Evolutionary conservation across 2,329 filamentous ascomycete genomes (phyloP).

Genomic region (Phialemoniopsis sp.): DNA sequence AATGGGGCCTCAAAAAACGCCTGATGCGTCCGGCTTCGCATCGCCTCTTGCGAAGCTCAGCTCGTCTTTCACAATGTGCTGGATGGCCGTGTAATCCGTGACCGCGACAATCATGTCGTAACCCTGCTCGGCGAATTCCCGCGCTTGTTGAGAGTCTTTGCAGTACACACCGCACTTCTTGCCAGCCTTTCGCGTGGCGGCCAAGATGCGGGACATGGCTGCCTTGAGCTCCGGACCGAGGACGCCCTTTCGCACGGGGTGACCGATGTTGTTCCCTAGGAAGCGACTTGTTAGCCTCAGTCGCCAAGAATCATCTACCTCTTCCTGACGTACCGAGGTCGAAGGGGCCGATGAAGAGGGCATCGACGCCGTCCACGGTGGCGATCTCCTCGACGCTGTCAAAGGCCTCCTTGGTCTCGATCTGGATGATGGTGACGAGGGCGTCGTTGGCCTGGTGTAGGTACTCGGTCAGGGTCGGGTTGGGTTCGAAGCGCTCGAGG

Average conservation of each 20-base stretch:
- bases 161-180: constrained; percentile 64
- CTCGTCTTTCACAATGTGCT: constrained; percentile 37
- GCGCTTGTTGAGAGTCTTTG: constrained; percentile 51
- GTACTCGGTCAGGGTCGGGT: constrained; percentile 47
- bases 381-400: constrained; percentile 59
- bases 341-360: constrained; percentile 63
- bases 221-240: constrained; percentile 54
- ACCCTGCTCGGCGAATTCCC: constrained; percentile 47
- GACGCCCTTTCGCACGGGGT: constrained; percentile 56
- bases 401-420: constrained; percentile 61
- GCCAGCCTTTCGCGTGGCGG: constrained; percentile 54
- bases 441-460: constrained; percentile 52
- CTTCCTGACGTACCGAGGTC: no score
- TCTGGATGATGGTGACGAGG: constrained; percentile 63
- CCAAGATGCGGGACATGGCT: constrained; percentile 54
- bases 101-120: constrained; percentile 60
- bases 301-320: no score
- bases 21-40: constrained; percentile 24
- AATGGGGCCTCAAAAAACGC: no score
- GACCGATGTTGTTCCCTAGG: constrained; percentile 58
- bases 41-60: constrained; percentile 41
- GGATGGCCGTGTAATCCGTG: constrained; percentile 49
- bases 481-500: constrained; percentile 41
- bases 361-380: constrained; percentile 57
- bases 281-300: no score